These are phyloP conservation scores for Knoxia roxburghii DNA, from an alignment of 257 asterid genomes.

Conservation along the genomic window DNA sequence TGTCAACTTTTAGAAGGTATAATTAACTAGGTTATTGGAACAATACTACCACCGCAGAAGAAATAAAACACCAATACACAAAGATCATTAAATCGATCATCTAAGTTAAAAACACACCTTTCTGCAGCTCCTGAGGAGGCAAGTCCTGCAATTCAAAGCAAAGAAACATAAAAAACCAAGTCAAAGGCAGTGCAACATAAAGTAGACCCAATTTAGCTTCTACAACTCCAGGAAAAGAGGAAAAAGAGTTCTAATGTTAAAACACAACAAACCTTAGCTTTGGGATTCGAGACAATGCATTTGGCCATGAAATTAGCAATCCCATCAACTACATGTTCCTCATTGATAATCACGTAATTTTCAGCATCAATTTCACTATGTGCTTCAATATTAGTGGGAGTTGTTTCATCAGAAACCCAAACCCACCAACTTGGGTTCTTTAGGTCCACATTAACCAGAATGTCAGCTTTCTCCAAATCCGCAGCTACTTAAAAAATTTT, in stretches of 20 bases:
- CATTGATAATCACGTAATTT: conserved; percentile 63
- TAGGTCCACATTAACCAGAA: conserved; percentile 53
- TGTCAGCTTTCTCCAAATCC: conserved; percentile 58
- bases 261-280: conserved; percentile 54
- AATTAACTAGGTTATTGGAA: not conserved
- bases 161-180: conserved; percentile 14
- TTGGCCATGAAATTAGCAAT: conserved; percentile 87
- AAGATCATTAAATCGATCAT: not conserved
- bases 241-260: not conserved
- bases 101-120: conserved; percentile 37
- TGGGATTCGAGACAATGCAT: conserved; percentile 72
- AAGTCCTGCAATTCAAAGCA: conserved; percentile 54
- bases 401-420: conserved; percentile 75
- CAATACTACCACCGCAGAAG: not conserved
- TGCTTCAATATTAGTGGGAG: conserved; percentile 51
- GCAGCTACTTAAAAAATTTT: conserved; percentile 32
- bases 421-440: conserved; percentile 97
- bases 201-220: not conserved
- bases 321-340: conserved; percentile 85
- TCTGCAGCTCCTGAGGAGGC: conserved; percentile 71
- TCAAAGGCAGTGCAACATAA: not conserved
- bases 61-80: not conserved
- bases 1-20: not conserved
- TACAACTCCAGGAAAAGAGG: not conserved
- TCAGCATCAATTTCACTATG: conserved; percentile 72